phyloP scores from a whole-genome alignment of 106 monocot species.

The Dioscorea zingiberensis region DNA sequence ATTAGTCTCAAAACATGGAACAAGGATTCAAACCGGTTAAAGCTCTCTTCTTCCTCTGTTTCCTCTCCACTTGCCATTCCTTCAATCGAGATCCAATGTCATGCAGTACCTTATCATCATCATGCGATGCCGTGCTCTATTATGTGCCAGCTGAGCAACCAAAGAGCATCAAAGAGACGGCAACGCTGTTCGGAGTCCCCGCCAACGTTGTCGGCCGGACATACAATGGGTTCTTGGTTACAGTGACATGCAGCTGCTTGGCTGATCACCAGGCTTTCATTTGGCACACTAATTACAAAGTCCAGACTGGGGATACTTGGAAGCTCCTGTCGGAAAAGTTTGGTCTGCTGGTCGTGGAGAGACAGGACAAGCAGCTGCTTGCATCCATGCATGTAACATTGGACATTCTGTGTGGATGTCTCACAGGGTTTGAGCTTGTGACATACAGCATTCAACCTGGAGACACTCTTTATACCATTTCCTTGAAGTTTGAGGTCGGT shows the following conservation, averaged over 20 bases:
- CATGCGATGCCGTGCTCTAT: slow-evolving; percentile 7
- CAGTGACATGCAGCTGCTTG: slow-evolving; percentile 3
- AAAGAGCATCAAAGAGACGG: neutral
- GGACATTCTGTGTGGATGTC: slow-evolving; percentile 15
- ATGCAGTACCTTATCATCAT: slow-evolving; percentile 8
- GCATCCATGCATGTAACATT: neutral
- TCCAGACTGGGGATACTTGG: slow-evolving; percentile 12
- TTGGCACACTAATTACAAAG: neutral
- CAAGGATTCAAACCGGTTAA: too few species aligned
- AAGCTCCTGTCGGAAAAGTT: slow-evolving; percentile 5
- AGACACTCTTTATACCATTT: slow-evolving; percentile 5
- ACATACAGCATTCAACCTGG: slow-evolving; percentile 8
- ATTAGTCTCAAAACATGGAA: too few species aligned
- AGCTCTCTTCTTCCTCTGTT: too few species aligned
- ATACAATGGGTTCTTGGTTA: slow-evolving; percentile 10
- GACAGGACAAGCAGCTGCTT: neutral
- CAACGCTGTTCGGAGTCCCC: neutral
- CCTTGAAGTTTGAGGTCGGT: neutral
- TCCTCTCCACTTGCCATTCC: neutral
- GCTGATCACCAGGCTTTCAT: slow-evolving; percentile 5
- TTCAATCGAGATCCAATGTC: slow-evolving; percentile 9
- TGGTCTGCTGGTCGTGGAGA: slow-evolving; percentile 4
- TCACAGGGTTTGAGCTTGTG: slow-evolving; percentile 3
- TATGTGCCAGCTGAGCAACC: neutral
- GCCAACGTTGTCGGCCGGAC: neutral